These are phyloP conservation scores for Heliamphora exappendiculata DNA, from an alignment of 148 eudicot species.

Conservation along the genomic window DNA sequence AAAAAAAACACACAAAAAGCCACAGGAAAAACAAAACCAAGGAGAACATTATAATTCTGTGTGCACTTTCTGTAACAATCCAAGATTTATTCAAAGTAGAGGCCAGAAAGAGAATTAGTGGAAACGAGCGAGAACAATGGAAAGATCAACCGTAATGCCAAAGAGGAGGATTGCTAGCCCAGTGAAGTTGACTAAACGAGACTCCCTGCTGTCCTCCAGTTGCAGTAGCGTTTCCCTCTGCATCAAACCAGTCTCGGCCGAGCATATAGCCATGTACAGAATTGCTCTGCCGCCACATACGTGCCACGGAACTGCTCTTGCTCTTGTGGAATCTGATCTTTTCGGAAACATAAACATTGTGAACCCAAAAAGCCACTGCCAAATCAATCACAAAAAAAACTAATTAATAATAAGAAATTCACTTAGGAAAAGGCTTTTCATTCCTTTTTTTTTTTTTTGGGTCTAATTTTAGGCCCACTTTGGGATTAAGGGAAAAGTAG, in stretches of 20 bases:
- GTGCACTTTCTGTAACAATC: too few species aligned
- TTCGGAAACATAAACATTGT: conserved; percentile 35
- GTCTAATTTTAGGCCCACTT: too few species aligned
- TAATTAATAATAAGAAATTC: neutral
- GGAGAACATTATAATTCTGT: too few species aligned
- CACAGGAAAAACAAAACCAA: too few species aligned
- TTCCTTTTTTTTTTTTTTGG: too few species aligned
- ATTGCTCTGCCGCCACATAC: conserved; percentile 51
- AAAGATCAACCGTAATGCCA: conserved; percentile 59
- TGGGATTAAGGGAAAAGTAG: too few species aligned
- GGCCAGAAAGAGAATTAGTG: too few species aligned
- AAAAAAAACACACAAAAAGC: too few species aligned
- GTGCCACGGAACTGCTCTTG: conserved; percentile 54
- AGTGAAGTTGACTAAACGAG: conserved; percentile 50
- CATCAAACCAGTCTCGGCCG: conserved; percentile 68
- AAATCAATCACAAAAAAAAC: neutral
- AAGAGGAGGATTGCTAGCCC: conserved; percentile 58
- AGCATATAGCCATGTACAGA: conserved; percentile 53
- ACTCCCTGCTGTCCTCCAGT: conserved; percentile 30
- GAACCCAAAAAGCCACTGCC: conserved; percentile 72
- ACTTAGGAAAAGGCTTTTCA: too few species aligned
- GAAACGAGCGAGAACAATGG: conserved; percentile 37
- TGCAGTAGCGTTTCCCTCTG: conserved; percentile 27
- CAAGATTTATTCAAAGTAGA: too few species aligned
- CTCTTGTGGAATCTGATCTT: conserved; percentile 26